Percentiles rank a stretch among this genome's conserved stretches.
phyloP scores from a whole-genome alignment of 257 asterid species.

The Salvia hispanica region DNA sequence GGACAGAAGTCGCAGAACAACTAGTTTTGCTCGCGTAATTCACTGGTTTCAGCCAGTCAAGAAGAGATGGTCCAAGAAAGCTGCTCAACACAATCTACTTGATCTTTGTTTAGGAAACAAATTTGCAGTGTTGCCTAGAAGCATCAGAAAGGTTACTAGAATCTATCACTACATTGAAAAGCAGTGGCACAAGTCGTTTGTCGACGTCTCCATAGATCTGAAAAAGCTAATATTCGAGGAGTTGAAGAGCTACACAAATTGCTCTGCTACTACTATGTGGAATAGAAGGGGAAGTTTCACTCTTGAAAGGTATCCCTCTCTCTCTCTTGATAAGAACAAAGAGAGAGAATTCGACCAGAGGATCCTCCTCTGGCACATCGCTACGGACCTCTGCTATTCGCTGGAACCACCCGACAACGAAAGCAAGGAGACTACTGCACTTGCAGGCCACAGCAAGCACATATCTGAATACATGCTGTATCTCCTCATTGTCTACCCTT shows the following conservation, averaged over 20 bases:
- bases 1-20: background rate
- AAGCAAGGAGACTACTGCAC: slow-evolving; percentile 32
- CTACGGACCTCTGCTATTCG: slow-evolving; percentile 51
- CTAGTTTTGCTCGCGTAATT: background rate
- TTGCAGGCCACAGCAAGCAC: slow-evolving; percentile 45
- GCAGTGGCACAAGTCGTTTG: slow-evolving; percentile 41
- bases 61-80: slow-evolving; percentile 50
- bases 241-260: slow-evolving; percentile 5
- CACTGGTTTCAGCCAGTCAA: slow-evolving; percentile 11
- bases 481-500: slow-evolving; percentile 53
- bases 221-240: slow-evolving; percentile 30
- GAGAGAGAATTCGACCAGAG: slow-evolving; percentile 48
- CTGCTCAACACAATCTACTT: slow-evolving; percentile 47
- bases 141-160: slow-evolving; percentile 25
- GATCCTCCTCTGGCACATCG: slow-evolving; percentile 54
- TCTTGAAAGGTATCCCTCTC: slow-evolving; percentile 3
- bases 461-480: slow-evolving; percentile 56
- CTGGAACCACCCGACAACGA: slow-evolving; percentile 12
- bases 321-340: slow-evolving; percentile 11
- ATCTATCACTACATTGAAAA: slow-evolving; percentile 41
- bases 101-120: slow-evolving; percentile 37
- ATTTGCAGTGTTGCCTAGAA: slow-evolving; percentile 9
- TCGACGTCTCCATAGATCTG: slow-evolving; percentile 31
- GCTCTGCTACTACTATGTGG: slow-evolving; percentile 25
- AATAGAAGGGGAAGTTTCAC: slow-evolving; percentile 35